Evolutionary conservation across 2,329 filamentous ascomycete genomes (phyloP), one percentile per base, ranked within the genome.

Genomic region (Cladophialophora chaetospira): DNA sequence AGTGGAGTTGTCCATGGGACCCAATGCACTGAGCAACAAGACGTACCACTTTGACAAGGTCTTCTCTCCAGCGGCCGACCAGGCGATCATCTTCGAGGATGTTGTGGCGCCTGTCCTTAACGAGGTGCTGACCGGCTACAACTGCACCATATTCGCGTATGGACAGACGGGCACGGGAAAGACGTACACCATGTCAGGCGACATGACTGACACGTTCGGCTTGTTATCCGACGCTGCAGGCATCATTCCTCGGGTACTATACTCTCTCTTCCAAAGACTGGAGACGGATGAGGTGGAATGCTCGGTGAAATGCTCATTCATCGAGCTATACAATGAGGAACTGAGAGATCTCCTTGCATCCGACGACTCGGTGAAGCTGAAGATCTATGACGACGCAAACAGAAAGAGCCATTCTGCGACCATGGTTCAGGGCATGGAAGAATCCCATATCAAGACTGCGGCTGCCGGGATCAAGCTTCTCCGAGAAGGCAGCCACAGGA

Each of bases 121-220:
- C 65, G 92, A 99, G 91, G 96, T 97, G 81, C 82, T 99, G 38
- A 83, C 86, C 21, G 94, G 94, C 50, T 97, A 90, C 76, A 99
- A 99, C 72, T 99, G 94, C 75, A 99, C 94, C 4, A 96, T 99
- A 58, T 99, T 99, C 68, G 94, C 94, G 29, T 99, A 99, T 71
- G 94, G 94, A 23, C 94, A 99, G 72, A 99, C 94, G 0, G 94
- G 94, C 42, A 99, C 94, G 0, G 94, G 94, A 66, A 99, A 99
- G 73, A 99, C 94, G 11, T 99, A 99, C 73, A 99, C 94, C 21
- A 99, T 99, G 94, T 96, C 93, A 0, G 94, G 94, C 53, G 93
- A 99, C 72, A 97, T 99, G 85, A 89, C 83, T 11, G 89, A 97
- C 66, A 90, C 85, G 0, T 75, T 91, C 33, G 91, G 93, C 1